phyloP scores from a whole-genome alignment of 441 rosid genomes.

The Cnidoscolus chayamansa region DNA sequence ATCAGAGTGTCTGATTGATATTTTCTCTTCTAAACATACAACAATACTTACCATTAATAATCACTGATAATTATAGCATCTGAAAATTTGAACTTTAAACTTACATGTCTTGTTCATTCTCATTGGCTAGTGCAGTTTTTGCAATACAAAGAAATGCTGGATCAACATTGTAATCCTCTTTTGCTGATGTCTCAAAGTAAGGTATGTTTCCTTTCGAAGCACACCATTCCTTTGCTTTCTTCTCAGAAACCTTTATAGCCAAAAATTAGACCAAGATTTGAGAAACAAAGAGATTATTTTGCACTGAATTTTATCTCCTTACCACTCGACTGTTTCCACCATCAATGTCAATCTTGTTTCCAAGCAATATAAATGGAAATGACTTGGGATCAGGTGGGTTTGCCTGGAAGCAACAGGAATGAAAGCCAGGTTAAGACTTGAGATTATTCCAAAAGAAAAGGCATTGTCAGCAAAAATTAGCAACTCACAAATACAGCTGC shows the following conservation, averaged over 20 bases:
- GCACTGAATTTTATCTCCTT: constrained; percentile 25
- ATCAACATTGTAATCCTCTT: constrained; percentile 91
- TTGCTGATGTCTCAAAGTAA: constrained; percentile 92
- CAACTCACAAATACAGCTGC: background rate
- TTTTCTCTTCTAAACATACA: background rate
- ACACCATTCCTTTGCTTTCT: constrained; percentile 97
- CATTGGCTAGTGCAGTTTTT: constrained; percentile 77
- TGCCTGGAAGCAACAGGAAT: constrained; percentile 47
- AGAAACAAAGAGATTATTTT: constrained; percentile 10
- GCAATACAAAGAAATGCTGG: constrained; percentile 74
- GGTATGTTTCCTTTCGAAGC: constrained; percentile 76
- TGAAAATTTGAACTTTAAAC: constrained; percentile 23
- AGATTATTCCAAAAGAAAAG: background rate
- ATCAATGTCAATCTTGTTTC: constrained; percentile 96
- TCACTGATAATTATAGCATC: constrained; percentile 3
- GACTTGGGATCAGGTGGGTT: constrained; percentile 66
- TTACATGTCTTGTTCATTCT: constrained; percentile 84
- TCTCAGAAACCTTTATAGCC: constrained; percentile 70
- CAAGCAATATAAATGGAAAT: constrained; percentile 84
- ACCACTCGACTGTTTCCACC: constrained; percentile 99
- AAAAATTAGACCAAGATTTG: constrained; percentile 20
- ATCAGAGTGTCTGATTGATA: background rate
- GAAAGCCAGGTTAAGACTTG: constrained; percentile 24
- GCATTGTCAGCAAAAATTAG: constrained; percentile 5
- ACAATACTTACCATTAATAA: background rate